Conservation (phyloP, 495 filamentous ascomycete genomes). For the Jackrogersella minutella region DNA sequence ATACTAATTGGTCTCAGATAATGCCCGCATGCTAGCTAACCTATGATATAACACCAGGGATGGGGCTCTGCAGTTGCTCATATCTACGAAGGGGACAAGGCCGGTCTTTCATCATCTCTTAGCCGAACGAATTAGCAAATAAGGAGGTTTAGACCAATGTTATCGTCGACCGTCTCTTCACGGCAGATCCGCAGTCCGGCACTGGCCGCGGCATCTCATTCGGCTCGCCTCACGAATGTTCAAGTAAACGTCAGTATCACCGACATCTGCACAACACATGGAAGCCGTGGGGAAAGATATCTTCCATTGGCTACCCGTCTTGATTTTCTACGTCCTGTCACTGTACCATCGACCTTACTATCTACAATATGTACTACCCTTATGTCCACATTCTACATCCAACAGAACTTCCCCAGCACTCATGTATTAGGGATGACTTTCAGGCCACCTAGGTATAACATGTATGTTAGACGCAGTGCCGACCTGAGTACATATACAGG, state of each 20-base stretch:
- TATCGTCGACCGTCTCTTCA: background rate
- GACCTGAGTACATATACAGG: background rate
- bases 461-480: background rate
- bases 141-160: background rate
- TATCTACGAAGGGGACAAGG: slow-evolving; percentile 10
- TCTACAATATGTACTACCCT: too few species aligned
- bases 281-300: background rate
- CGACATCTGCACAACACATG: slow-evolving; percentile 16
- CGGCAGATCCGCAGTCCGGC: slow-evolving; percentile 12
- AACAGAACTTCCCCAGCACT: background rate
- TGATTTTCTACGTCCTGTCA: background rate
- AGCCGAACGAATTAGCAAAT: slow-evolving; percentile 32
- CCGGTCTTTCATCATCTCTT: slow-evolving; percentile 15
- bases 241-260: slow-evolving; percentile 20
- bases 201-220: slow-evolving; percentile 11
- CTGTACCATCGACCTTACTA: too few species aligned
- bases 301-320: background rate
- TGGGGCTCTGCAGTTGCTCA: slow-evolving; percentile 11
- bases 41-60: slow-evolving; percentile 23
- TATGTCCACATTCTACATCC: background rate
- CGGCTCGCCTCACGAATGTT: background rate
- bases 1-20: slow-evolving; percentile 41
- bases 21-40: slow-evolving; percentile 24
- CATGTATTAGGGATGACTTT: background rate
- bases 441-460: background rate